Evolutionary conservation across 1,139 yeast species (phyloP).

Genomic region (Scheffersomyces lignicola): DNA sequence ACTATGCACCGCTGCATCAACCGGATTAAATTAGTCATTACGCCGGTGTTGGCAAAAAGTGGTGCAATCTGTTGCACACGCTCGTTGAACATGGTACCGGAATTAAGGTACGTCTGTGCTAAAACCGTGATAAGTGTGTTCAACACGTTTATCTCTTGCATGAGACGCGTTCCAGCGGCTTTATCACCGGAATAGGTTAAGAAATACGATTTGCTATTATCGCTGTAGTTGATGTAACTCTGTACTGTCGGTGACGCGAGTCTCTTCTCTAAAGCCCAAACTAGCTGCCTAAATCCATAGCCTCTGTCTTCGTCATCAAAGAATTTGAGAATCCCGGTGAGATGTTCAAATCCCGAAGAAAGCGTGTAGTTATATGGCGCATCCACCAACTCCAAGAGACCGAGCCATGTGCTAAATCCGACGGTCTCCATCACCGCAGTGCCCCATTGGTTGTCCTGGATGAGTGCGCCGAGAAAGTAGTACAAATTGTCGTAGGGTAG

Average conservation of each 20-base stretch:
- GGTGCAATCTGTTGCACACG: slow-evolving; percentile 49
- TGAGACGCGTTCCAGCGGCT: slow-evolving; percentile 29
- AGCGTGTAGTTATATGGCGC: slow-evolving; percentile 62
- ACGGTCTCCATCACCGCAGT: slow-evolving; percentile 39
- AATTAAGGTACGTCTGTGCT: slow-evolving; percentile 56
- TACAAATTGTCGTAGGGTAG: slow-evolving; percentile 48
- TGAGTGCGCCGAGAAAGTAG: slow-evolving; percentile 46
- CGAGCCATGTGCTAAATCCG: slow-evolving; percentile 45
- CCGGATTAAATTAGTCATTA: slow-evolving; percentile 35
- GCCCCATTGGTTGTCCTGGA: slow-evolving; percentile 54
- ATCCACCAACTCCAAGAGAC: slow-evolving; percentile 42
- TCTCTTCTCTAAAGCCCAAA: slow-evolving; percentile 15
- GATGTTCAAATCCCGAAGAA: slow-evolving; percentile 54
- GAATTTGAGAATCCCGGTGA: slow-evolving; percentile 52
- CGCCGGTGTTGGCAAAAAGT: slow-evolving; percentile 33
- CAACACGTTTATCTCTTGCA: slow-evolving; percentile 34
- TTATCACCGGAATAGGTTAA: slow-evolving; percentile 26
- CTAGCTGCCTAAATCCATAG: slow-evolving; percentile 42
- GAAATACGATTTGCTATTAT: slow-evolving; percentile 25
- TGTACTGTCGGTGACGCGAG: slow-evolving; percentile 17
- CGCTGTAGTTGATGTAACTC: slow-evolving; percentile 18
- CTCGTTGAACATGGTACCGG: slow-evolving; percentile 47
- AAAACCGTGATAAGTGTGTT: slow-evolving; percentile 44
- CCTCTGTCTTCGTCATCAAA: slow-evolving; percentile 58
- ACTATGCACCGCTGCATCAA: slow-evolving; percentile 50